Evolutionary conservation across 306 rosid genomes (phyloP).

Genomic region (Quercus variabilis): DNA sequence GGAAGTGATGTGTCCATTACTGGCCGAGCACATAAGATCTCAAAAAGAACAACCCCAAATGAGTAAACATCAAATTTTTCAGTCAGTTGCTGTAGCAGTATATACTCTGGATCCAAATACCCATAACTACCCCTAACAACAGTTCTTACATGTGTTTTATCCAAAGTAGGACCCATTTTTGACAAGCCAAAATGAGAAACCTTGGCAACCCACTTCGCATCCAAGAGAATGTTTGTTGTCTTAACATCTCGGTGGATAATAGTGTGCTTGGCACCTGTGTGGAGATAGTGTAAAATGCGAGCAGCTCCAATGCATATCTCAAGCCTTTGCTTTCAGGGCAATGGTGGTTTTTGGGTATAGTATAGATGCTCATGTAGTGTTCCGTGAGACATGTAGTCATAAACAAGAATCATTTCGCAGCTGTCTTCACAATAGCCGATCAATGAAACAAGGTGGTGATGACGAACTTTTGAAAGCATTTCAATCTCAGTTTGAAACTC

Average conservation of each 20-base stretch:
- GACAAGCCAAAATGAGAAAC: constrained; percentile 76
- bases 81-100: constrained; percentile 39
- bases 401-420: constrained; percentile 93
- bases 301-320: constrained; percentile 61
- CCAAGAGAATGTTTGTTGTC: constrained; percentile 89
- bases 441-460: constrained; percentile 83
- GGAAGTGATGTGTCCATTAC: constrained; percentile 43
- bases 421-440: constrained; percentile 92
- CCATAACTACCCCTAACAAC: constrained; percentile 55
- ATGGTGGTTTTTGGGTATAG: constrained; percentile 63
- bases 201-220: constrained; percentile 97
- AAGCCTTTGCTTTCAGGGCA: constrained; percentile 36
- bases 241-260: constrained; percentile 95
- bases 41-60: constrained; percentile 54
- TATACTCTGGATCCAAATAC: constrained; percentile 49
- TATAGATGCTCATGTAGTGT: constrained; percentile 90
- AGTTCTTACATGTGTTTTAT: constrained; percentile 1
- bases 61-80: constrained; percentile 53
- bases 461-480: no score
- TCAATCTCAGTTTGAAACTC: no score
- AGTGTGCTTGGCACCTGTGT: constrained; percentile 88
- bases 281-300: constrained; percentile 32
- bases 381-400: constrained; percentile 83
- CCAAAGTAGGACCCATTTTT: no score
- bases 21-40: constrained; percentile 53